phyloP scores from a whole-genome alignment of 2,329 filamentous ascomycete species.

The Aspergillus aculeatinus region DNA sequence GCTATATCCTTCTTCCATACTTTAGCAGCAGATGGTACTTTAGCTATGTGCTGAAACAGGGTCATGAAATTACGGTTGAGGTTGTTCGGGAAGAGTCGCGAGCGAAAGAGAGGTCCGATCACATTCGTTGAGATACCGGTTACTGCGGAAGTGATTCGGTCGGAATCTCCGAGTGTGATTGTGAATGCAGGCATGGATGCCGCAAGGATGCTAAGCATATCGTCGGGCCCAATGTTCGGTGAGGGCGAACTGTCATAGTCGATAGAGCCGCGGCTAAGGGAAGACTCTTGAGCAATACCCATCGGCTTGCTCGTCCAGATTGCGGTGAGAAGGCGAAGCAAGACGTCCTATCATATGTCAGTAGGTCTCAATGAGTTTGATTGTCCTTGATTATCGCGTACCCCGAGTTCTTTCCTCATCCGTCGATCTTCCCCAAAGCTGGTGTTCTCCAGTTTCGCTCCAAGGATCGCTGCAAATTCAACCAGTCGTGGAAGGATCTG shows the following conservation, averaged over 20 bases:
- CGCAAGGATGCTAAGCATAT: constrained; percentile 77
- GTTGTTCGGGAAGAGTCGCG: constrained; percentile 83
- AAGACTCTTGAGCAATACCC: constrained; percentile 63
- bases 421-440: constrained; percentile 92
- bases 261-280: constrained; percentile 40
- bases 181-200: constrained; percentile 76
- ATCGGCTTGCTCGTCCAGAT: constrained; percentile 87
- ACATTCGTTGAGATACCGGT: constrained; percentile 79
- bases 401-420: constrained; percentile 85
- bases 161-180: constrained; percentile 79
- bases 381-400: constrained; percentile 48
- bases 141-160: constrained; percentile 76
- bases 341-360: constrained; percentile 67
- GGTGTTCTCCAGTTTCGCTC: constrained; percentile 95
- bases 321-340: constrained; percentile 83
- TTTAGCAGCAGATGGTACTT: constrained; percentile 77
- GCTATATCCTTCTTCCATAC: constrained; percentile 88
- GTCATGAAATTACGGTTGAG: constrained; percentile 69
- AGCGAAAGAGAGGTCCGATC: constrained; percentile 76
- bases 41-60: constrained; percentile 74
- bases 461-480: constrained; percentile 84
- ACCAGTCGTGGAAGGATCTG: constrained; percentile 83
- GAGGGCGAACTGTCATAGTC: constrained; percentile 40
- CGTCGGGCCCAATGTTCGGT: constrained; percentile 59
- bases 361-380: constrained; percentile 6